Evolutionary conservation across 2,329 filamentous ascomycete species (phyloP).

Genomic region (Setomelanomma holmii): DNA sequence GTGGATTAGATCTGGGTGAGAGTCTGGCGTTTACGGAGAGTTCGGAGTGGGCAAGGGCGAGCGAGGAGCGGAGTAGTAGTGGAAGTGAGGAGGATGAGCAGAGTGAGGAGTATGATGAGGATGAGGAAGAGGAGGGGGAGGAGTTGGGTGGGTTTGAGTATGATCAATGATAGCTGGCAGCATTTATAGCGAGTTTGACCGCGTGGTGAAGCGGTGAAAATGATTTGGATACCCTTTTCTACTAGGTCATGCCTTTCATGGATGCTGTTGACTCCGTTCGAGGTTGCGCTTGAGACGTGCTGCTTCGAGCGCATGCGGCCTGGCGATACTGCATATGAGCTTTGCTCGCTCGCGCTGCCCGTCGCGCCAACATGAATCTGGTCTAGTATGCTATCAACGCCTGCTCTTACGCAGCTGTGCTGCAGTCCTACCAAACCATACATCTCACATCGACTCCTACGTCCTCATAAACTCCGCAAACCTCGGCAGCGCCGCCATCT

Average conservation of each 20-base stretch:
- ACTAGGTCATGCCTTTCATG: not conserved
- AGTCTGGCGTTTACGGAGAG: slow-evolving; percentile 40
- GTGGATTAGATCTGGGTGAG: slow-evolving; percentile 38
- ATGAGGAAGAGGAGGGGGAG: slow-evolving; percentile 46
- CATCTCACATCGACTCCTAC: slow-evolving; percentile 9
- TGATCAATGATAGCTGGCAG: slow-evolving; percentile 23
- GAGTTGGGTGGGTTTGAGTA: slow-evolving; percentile 31
- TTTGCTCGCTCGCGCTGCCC: no score
- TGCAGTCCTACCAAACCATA: no score
- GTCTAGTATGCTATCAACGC: no score
- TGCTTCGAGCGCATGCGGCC: no score
- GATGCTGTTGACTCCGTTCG: no score
- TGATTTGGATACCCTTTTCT: slow-evolving; percentile 4
- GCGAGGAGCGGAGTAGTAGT: slow-evolving; percentile 22
- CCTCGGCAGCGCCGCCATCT: slow-evolving; percentile 78
- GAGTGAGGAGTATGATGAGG: slow-evolving; percentile 48
- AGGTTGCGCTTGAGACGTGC: no score
- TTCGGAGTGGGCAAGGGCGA: slow-evolving; percentile 47
- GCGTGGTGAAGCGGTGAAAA: not conserved
- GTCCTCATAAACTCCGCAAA: slow-evolving; percentile 62
- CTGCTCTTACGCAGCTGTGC: no score
- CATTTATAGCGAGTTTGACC: no score
- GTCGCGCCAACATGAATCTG: no score
- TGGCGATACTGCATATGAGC: no score
- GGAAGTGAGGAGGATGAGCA: slow-evolving; percentile 31